Conservation (phyloP, 2,329 filamentous ascomycete genomes). For the Polychaeton citri region DNA sequence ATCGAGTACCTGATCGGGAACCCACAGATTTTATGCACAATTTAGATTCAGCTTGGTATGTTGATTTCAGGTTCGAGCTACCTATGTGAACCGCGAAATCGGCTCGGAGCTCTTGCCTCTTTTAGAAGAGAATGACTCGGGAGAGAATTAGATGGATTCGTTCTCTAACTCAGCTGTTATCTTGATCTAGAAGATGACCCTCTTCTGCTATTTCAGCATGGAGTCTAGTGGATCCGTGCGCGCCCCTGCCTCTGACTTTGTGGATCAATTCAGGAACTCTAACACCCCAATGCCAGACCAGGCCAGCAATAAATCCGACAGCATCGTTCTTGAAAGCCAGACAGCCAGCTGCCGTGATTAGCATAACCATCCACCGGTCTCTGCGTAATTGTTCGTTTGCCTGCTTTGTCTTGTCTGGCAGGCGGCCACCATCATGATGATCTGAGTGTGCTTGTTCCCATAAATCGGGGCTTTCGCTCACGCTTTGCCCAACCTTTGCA, state of each 20-base stretch:
- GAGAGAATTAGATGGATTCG: no score
- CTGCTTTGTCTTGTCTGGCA: constrained; percentile 33
- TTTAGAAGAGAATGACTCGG: no score
- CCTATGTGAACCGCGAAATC: no score
- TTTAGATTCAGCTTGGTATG: no score
- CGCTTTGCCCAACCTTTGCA: constrained; percentile 67
- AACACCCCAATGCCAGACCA: constrained; percentile 65
- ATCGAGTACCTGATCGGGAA: no score
- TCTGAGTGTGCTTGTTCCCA: constrained; percentile 26
- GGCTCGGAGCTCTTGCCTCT: no score
- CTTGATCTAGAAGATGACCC: no score
- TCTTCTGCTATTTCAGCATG: no score
- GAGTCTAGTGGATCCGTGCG: no score
- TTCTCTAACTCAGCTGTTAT: no score
- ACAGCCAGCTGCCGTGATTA: constrained; percentile 70
- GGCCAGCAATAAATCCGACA: constrained; percentile 69
- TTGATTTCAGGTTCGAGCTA: no score
- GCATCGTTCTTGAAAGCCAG: constrained; percentile 84
- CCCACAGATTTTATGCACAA: no score
- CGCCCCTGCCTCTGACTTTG: constrained; percentile 1
- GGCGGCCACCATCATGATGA: constrained; percentile 10
- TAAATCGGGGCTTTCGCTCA: constrained; percentile 60
- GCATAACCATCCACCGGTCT: constrained; percentile 78
- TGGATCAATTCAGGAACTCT: constrained; percentile 8
- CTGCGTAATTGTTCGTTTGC: constrained; percentile 55